Conservation (phyloP, 176 grass and related monocot species). For the Musa itinerans region DNA sequence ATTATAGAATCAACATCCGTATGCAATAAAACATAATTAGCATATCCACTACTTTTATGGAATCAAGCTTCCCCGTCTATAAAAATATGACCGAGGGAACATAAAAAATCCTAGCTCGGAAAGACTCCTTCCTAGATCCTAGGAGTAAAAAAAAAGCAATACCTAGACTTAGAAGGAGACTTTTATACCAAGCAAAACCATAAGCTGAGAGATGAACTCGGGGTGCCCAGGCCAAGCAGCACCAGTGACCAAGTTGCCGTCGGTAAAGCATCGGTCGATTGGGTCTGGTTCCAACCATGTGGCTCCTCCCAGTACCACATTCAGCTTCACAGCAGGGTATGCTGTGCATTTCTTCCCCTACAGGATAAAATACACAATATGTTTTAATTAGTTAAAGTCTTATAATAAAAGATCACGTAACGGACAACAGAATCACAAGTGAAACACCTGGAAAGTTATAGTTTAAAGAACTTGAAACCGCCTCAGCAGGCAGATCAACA, state of each 20-base stretch:
- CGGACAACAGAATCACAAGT: too few species aligned
- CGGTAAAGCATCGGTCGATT: conserved; percentile 75
- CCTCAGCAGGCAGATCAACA: too few species aligned
- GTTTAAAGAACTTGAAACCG: too few species aligned
- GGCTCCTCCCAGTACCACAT: conserved; percentile 67
- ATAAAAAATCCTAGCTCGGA: too few species aligned
- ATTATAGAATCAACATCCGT: too few species aligned
- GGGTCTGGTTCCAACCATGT: conserved; percentile 88
- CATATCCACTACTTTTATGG: too few species aligned
- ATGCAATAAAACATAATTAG: too few species aligned
- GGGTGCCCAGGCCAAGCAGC: conserved; percentile 93
- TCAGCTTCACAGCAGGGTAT: conserved; percentile 85
- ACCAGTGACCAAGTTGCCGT: conserved; percentile 75
- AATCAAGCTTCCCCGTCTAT: too few species aligned
- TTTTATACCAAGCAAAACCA: conserved; percentile 71
- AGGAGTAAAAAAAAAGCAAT: too few species aligned
- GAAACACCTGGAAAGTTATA: too few species aligned
- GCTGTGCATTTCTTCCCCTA: conserved; percentile 87
- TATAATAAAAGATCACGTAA: background rate
- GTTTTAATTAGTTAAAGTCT: background rate
- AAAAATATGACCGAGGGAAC: too few species aligned
- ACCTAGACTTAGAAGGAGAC: conserved; percentile 21
- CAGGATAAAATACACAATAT: background rate
- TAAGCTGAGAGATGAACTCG: conserved; percentile 76
- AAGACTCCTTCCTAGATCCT: too few species aligned